Evolutionary conservation across 306 rosid genomes (phyloP).

Genomic region (Bauhinia variegata): DNA sequence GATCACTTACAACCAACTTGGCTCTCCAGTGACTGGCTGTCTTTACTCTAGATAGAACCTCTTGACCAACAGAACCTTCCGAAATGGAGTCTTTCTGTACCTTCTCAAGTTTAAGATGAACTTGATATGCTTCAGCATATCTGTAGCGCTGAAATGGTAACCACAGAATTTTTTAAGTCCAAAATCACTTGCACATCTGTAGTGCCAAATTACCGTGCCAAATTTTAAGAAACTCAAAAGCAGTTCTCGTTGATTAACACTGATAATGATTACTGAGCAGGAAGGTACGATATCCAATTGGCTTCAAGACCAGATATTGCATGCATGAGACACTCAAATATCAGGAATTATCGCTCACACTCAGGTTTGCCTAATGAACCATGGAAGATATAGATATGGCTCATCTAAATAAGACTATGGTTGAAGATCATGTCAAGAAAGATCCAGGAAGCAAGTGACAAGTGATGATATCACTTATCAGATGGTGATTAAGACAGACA

Average conservation of each 20-base stretch:
- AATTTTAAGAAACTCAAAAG: slow-evolving; percentile 25
- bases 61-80: slow-evolving; percentile 58
- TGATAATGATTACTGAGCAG: slow-evolving; percentile 16
- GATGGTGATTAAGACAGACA: too few relatives aligned
- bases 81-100: slow-evolving; percentile 64
- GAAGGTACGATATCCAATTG: background rate
- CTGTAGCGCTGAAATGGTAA: slow-evolving; percentile 74
- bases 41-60: slow-evolving; percentile 61
- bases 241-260: slow-evolving; percentile 23
- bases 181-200: background rate
- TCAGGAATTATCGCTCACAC: too few relatives aligned
- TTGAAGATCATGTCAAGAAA: too few relatives aligned
- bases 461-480: too few relatives aligned
- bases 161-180: slow-evolving; percentile 36
- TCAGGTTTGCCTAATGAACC: too few relatives aligned
- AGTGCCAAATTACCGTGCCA: slow-evolving; percentile 7
- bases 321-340: slow-evolving; percentile 14
- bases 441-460: too few relatives aligned
- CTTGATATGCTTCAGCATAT: slow-evolving; percentile 81
- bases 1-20: slow-evolving; percentile 84
- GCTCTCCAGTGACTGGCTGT: slow-evolving; percentile 63
- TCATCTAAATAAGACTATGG: too few relatives aligned
- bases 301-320: slow-evolving; percentile 18
- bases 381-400: too few relatives aligned
- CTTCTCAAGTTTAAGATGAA: slow-evolving; percentile 69